Conservation (phyloP, 192 early-diverging fungal species). For the Umbelopsis vinacea region DNA sequence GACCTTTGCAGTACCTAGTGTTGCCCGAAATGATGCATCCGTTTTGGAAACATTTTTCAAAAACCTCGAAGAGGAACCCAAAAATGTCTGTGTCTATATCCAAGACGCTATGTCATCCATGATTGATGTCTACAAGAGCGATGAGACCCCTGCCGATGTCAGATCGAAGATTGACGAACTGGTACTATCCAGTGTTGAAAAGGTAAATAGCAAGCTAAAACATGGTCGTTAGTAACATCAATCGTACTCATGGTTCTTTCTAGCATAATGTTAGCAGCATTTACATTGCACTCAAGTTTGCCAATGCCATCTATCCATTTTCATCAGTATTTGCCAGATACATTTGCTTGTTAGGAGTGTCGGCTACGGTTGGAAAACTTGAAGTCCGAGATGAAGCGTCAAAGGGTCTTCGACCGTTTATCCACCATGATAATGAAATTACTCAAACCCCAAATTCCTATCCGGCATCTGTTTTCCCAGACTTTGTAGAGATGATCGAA, state of each 20-base stretch:
- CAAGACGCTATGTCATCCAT: conserved; percentile 83
- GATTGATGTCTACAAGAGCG: conserved; percentile 63
- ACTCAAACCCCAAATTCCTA: conserved; percentile 2
- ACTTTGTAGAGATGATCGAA: conserved; percentile 32
- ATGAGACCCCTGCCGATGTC: conserved; percentile 23
- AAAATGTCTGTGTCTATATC: conserved; percentile 74
- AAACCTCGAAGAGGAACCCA: conserved; percentile 62
- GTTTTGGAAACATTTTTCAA: conserved; percentile 74
- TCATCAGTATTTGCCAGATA: conserved; percentile 60
- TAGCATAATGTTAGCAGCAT: conserved; percentile 53
- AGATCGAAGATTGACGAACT: conserved; percentile 47
- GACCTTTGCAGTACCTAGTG: conserved; percentile 58
- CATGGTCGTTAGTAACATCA: too few relatives aligned
- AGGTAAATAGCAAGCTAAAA: conserved; percentile 30
- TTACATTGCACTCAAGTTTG: conserved; percentile 67
- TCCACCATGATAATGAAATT: conserved; percentile 22
- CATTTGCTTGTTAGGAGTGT: conserved; percentile 61
- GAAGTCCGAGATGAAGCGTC: conserved; percentile 61
- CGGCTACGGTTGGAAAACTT: conserved; percentile 47
- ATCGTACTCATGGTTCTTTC: not conserved
- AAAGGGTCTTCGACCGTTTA: conserved; percentile 48
- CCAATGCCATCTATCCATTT: conserved; percentile 63
- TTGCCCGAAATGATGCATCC: conserved; percentile 64
- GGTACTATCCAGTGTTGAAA: conserved; percentile 57
- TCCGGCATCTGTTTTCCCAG: conserved; percentile 33